Evolutionary conservation across 1,284 basidiomycete species (phyloP).

Genomic region (Grifola frondosa): DNA sequence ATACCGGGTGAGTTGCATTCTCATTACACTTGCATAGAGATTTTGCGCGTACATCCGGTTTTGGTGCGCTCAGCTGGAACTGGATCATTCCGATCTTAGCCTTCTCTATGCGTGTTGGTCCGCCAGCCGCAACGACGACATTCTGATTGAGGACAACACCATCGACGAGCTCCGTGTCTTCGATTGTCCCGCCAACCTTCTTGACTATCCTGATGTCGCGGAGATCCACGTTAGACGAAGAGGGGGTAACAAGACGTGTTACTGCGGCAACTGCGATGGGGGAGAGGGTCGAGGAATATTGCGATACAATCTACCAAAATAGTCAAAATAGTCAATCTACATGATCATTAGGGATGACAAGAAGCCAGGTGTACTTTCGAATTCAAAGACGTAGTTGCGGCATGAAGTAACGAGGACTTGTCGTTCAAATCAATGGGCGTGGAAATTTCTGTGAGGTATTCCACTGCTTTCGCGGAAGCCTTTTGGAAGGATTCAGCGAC

Average conservation of each 20-base stretch:
- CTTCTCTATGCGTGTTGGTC: conserved; percentile 95
- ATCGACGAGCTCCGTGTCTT: conserved; percentile 97
- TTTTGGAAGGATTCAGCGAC: conserved; percentile 96
- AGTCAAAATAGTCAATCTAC: background rate
- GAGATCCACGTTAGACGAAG: conserved; percentile 93
- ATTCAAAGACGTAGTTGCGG: conserved; percentile 94
- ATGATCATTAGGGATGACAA: conserved; percentile 3
- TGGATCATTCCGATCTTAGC: conserved; percentile 99
- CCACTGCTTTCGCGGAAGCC: conserved; percentile 91
- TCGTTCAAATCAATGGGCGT: conserved; percentile 93
- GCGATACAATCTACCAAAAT: conserved; percentile 89
- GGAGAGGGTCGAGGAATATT: conserved; percentile 96
- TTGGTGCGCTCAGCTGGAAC: conserved; percentile 97
- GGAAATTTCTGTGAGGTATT: conserved; percentile 92
- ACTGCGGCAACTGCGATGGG: conserved; percentile 99
- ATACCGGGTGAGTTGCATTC: too few species aligned
- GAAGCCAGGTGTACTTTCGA: conserved; percentile 70
- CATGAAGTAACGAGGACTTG: conserved; percentile 83
- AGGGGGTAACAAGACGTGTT: conserved; percentile 81
- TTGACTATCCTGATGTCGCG: conserved; percentile 96
- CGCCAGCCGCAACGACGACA: conserved; percentile 87
- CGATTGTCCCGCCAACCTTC: conserved; percentile 98
- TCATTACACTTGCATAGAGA: too few species aligned
- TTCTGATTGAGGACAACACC: conserved; percentile 97
- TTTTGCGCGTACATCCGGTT: conserved; percentile 81